Evolutionary conservation across 495 filamentous ascomycete genomes (phyloP).

Genomic region (Cercophora samala): DNA sequence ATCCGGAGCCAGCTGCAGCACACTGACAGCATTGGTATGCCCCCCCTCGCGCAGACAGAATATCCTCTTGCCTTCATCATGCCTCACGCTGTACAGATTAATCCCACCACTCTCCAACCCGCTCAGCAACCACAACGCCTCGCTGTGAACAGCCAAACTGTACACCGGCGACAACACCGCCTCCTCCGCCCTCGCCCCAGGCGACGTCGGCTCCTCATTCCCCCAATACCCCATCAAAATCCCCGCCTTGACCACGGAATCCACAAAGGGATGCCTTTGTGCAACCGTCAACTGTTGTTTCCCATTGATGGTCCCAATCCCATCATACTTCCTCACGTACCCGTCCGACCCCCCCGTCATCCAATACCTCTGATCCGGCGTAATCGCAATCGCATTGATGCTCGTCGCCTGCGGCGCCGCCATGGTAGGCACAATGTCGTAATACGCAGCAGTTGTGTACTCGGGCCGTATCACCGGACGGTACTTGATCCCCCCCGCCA

Average conservation of each 20-base stretch:
- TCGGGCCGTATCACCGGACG: slow-evolving; percentile 74
- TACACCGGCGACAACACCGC: slow-evolving; percentile 79
- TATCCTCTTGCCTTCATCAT: slow-evolving; percentile 90
- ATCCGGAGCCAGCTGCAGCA: slow-evolving; percentile 75
- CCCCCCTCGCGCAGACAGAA: slow-evolving; percentile 60
- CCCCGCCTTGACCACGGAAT: slow-evolving; percentile 92
- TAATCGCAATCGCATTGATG: slow-evolving; percentile 88
- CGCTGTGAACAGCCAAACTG: slow-evolving; percentile 83
- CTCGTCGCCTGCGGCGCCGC: slow-evolving; percentile 94
- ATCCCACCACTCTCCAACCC: slow-evolving; percentile 89
- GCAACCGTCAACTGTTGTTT: slow-evolving; percentile 92
- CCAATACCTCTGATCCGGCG: slow-evolving; percentile 92
- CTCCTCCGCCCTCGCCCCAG: slow-evolving; percentile 48
- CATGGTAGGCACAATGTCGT: slow-evolving; percentile 96
- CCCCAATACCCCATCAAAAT: slow-evolving; percentile 96
- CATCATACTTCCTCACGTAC: slow-evolving; percentile 93
- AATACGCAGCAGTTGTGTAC: slow-evolving; percentile 73
- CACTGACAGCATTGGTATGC: slow-evolving; percentile 90
- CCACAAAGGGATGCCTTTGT: slow-evolving; percentile 94
- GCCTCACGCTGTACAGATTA: slow-evolving; percentile 89
- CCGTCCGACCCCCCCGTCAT: slow-evolving; percentile 92
- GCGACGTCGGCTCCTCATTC: slow-evolving; percentile 59
- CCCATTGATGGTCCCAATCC: slow-evolving; percentile 90
- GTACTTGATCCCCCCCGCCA: slow-evolving; percentile 40
- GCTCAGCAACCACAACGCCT: slow-evolving; percentile 86